These are phyloP conservation scores for Phallus indusiatus DNA, from an alignment of 768 basidiomycete species.

Conservation along the genomic window DNA sequence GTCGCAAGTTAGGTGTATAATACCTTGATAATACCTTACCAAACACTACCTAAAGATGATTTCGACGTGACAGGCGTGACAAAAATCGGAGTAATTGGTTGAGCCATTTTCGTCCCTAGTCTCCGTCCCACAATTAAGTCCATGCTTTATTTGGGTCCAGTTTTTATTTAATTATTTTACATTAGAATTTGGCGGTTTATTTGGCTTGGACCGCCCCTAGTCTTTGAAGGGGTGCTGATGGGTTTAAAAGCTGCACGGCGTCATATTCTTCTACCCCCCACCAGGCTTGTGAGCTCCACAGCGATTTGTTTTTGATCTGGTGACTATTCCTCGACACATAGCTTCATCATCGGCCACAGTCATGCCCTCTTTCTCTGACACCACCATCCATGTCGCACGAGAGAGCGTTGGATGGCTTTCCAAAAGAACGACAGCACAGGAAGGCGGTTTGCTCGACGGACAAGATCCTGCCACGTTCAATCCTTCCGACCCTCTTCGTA, in stretches of 20 bases:
- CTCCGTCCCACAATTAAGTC: background rate
- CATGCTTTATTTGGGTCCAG: too few species aligned
- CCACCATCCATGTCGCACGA: background rate
- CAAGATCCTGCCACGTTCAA: slow-evolving; percentile 64
- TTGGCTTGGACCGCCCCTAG: background rate
- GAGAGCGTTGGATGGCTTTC: background rate
- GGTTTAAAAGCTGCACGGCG: background rate
- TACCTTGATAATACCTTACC: too few species aligned
- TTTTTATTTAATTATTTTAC: background rate
- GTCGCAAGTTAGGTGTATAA: too few species aligned
- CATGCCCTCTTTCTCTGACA: slow-evolving; percentile 1
- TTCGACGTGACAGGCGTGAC: too few species aligned
- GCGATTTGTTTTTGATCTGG: background rate
- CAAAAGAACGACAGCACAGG: background rate
- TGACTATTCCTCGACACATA: background rate
- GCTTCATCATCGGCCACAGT: background rate
- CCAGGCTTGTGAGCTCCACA: background rate
- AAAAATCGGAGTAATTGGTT: too few species aligned
- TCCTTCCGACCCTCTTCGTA: slow-evolving; percentile 53
- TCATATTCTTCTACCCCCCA: background rate
- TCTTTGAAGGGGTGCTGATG: background rate
- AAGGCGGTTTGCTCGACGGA: slow-evolving; percentile 73
- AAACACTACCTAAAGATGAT: too few species aligned
- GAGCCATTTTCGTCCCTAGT: background rate
- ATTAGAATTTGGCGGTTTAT: background rate